Base-by-base conservation (phyloP, 2,329 filamentous ascomycete species). In the Fusarium pininemorale region DNA sequence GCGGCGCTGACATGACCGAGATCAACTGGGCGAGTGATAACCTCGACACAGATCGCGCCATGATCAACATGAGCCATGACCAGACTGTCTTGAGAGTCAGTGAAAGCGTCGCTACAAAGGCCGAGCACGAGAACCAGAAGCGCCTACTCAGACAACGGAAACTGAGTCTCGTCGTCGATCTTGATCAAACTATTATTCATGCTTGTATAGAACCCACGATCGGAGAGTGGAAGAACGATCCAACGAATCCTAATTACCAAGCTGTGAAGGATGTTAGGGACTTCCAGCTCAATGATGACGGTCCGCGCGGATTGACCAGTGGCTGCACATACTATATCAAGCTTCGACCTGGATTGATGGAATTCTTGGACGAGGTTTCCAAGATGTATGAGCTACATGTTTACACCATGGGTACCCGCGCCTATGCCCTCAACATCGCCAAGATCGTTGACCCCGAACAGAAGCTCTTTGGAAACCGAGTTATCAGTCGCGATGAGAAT, bases 251-350 rank as follows among this genome's bases (percentile, higher is more conserved):
- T 24, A 99, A 99, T 78, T 91, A 98, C 81, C 90, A 93, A 26
- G 94, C 95, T 9, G 92, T 99, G 78, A 95, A 95, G 81, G 93
- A 98, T 71, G 95, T 99, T 44, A 88, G 90, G 78, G 90, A 91
- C 71, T 99, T 99, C 80, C 94, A 98, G 84, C 89, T 99, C 45
- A 89, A 92, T 48, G 96, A 99, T 73, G 95, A 98, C 77, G 93
- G 92, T 2, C 92, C 92, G 5, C 89, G 91, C 30, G 92, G 92
- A 70, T 85, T 89, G 5, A 85, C 88, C 22, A 88, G 90, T 54
- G 92, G 91, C n/a, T 96, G 93, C 80, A 98, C 93, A 89, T 99
- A 99, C 83, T 99, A 98, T 83, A 97, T 99, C 86, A 99, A 99
- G 85, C 91, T 98, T 84, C 94, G 96, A 41, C 96, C 96, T 1